phyloP scores from a whole-genome alignment of 1,284 basidiomycete species.

The Marasmius tenuissimus region DNA sequence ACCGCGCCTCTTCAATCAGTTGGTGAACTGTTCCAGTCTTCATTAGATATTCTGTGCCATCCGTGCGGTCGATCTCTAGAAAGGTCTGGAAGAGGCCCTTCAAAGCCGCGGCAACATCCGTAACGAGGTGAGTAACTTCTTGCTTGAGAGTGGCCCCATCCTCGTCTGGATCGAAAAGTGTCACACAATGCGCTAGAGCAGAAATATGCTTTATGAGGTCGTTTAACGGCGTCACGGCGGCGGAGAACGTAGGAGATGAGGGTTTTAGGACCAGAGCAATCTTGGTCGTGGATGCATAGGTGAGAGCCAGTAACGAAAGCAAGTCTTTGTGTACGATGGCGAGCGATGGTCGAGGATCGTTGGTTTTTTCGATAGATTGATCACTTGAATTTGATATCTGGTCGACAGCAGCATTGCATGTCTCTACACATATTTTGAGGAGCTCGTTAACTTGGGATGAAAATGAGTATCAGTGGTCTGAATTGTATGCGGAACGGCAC shows the following conservation, averaged over 20 bases:
- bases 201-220: conserved; percentile 57
- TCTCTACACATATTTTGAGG: conserved; percentile 31
- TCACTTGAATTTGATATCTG: conserved; percentile 16
- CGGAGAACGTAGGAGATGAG: conserved; percentile 52
- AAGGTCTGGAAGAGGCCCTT: conserved; percentile 42
- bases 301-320: conserved; percentile 56
- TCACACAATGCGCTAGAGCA: conserved; percentile 58
- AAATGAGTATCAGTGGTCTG: conserved; percentile 1
- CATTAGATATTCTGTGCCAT: conserved; percentile 55
- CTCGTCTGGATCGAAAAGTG: conserved; percentile 42
- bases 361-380: conserved; percentile 25
- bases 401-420: conserved; percentile 45
- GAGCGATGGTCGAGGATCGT: conserved; percentile 28
- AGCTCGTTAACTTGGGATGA: conserved; percentile 3
- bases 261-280: conserved; percentile 67
- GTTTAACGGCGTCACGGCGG: conserved; percentile 54
- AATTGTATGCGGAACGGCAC: conserved; percentile 1
- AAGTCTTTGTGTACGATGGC: conserved; percentile 54
- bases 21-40: conserved; percentile 67
- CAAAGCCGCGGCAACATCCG: conserved; percentile 48
- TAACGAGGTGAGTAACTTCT: conserved; percentile 44
- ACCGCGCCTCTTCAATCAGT: conserved; percentile 54
- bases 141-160: conserved; percentile 57
- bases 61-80: conserved; percentile 25
- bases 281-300: conserved; percentile 65